Evolutionary conservation across 2,329 filamentous ascomycete species (phyloP), one percentile per base, ranked within the genome.

Genomic region (Fusarium verticillioides): DNA sequence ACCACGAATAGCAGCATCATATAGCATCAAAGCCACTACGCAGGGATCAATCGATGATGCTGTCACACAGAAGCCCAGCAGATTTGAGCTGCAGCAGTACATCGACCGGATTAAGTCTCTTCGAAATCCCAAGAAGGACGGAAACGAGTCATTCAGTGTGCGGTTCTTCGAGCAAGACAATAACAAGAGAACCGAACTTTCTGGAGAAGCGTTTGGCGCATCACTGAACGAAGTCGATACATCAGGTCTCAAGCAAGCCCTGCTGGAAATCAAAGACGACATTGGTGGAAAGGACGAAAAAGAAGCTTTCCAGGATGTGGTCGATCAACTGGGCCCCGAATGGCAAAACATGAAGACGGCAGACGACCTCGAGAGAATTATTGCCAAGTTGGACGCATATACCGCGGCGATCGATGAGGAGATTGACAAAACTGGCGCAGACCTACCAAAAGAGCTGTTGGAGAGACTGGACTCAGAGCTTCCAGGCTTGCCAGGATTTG

Each of bases 151-250:
- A 21, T 81, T 79, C 40, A 79, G 80, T 6, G 81, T 88, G 16
- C 82, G 83, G 13, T 88, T 83, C 75, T 89, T 87, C 68, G 86
- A 89, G 61, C 84, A 88, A 75, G 82, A 82, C 19, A 80, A 81
- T 7, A 72, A 78, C 36, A 74, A 76, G 12, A 73, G 85, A 18
- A 82, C 78, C 21, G 82, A 83, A 70, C 78, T 88, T 23, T 70
- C 74, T 15, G 75, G 80, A 64, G 79, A 84, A n/a, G 83, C 82
- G 12, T 86, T 86, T 64, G 79, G 76, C 39, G 77, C 82, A 28
- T 83, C 84, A 1, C 60, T 87, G 9, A 77, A 81, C 68, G 72
- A 74, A 16, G 72, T 82, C 40, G 82, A 83, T 53, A 79, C 79
- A 9, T 81, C 80, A 9, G 79, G 82, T 19, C 72, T 84, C 26